Base-by-base conservation (phyloP, 208 protist genomes). In the Vickermania ingenoplastis region DNA sequence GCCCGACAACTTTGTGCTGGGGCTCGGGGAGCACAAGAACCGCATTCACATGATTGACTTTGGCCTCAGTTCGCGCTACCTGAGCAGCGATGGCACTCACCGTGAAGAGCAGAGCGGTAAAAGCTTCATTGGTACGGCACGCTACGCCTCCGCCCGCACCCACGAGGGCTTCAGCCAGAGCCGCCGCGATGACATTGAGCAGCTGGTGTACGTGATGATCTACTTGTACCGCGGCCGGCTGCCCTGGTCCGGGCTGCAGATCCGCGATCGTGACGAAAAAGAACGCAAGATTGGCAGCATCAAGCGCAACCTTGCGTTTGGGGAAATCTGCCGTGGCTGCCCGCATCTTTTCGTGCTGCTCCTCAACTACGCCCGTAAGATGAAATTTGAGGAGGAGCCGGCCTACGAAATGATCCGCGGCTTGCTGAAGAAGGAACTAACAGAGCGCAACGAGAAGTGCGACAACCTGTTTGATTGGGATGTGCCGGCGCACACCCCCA, bases 1-100 rank as follows among this genome's bases (percentile, higher is more conserved):
- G 68, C 98, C 98, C 3, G 97, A 99, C 69, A 99, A 99, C 75
- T 99, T 99, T 63, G 67, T 99, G 7, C 91, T 99, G 54, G 98
- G 98, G 3, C 31, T 83, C 11, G 83, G 73, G 1, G 71, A 75
- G 27, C 75, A 91, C 31, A 61, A 57, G 3, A 71, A 68, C 57
- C 50, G 63, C 17, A 67, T 94, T n/a, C 93, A 89, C 67, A 55
- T 97, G 59, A 96, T 98, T 63, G 97, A 98, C 66, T 97, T 97
- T 76, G 97, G 97, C 31, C 84, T 99, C 1, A 86, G 65, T 87
- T 97, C 71, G 55, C 78, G 74, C 31, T 92, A 85, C 60, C 56
- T 75, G 23, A 59, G 50, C 28, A 66, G 71, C 4, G 71, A 97
- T 79, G 70, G 70, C 65, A 67, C 53, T 41, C 77, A 87, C 65